A percentile compares a stretch with the other conserved stretches of the same genome.
Conservation (phyloP, 2,329 filamentous ascomycete species). For the Westerdykella sp. region DNA sequence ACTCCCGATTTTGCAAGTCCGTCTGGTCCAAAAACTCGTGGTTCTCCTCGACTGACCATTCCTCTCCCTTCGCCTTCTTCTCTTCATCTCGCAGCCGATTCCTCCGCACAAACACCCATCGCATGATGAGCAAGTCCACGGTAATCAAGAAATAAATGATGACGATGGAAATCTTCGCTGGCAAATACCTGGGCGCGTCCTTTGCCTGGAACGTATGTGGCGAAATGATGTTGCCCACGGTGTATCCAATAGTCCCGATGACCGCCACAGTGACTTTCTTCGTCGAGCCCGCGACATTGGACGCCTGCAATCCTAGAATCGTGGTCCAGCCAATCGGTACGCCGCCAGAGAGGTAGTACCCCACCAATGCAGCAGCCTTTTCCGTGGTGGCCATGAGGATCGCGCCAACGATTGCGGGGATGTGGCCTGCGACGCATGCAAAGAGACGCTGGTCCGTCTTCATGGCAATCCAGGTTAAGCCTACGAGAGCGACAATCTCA, state of each 20-base stretch:
- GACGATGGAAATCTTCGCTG: slow-evolving; percentile 37
- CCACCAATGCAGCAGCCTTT: slow-evolving; percentile 32
- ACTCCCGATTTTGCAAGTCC: too few relatives aligned
- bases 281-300: slow-evolving; percentile 29
- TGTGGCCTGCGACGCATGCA: slow-evolving; percentile 33
- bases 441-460: slow-evolving; percentile 31
- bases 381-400: slow-evolving; percentile 38
- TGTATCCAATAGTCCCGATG: slow-evolving; percentile 31
- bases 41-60: too few relatives aligned
- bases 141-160: too few relatives aligned
- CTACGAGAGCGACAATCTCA: slow-evolving; percentile 34
- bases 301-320: slow-evolving; percentile 34
- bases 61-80: too few relatives aligned
- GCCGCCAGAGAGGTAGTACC: slow-evolving; percentile 34
- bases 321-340: slow-evolving; percentile 38
- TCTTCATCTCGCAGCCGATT: too few relatives aligned
- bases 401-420: slow-evolving; percentile 34
- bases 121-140: too few relatives aligned
- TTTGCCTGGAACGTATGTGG: slow-evolving; percentile 39
- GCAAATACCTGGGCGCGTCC: slow-evolving; percentile 23
- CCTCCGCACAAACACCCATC: too few relatives aligned
- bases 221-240: slow-evolving; percentile 40
- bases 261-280: slow-evolving; percentile 35
- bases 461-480: slow-evolving; percentile 35
- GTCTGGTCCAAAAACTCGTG: too few relatives aligned